Conservation (phyloP, 495 filamentous ascomycete genomes). For the Amniculicola lignicola region DNA sequence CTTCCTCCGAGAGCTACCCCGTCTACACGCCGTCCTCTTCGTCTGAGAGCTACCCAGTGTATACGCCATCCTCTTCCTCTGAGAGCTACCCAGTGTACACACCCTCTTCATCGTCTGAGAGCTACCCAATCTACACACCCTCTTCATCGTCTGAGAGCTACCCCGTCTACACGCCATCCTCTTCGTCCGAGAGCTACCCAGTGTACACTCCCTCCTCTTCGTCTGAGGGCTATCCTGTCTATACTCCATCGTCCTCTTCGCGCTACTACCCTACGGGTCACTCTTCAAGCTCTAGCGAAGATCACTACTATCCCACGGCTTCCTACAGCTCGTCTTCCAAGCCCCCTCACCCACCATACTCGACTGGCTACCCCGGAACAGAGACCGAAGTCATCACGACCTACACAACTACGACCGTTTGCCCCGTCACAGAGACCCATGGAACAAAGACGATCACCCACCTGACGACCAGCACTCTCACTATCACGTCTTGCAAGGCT, state of each 20-base stretch:
- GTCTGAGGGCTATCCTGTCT: background rate
- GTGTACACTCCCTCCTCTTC: background rate
- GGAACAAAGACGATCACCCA: constrained; percentile 27
- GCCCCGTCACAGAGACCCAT: constrained; percentile 33
- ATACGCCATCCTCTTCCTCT: background rate
- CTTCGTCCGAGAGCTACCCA: constrained; percentile 1
- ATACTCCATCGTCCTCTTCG: background rate
- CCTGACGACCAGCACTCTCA: constrained; percentile 32
- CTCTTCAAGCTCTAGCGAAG: background rate
- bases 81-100: too few relatives aligned
- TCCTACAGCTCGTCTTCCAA: background rate
- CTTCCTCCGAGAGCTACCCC: constrained; percentile 1
- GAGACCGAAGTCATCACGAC: constrained; percentile 33
- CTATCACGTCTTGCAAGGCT: constrained; percentile 35
- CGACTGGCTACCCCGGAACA: constrained; percentile 15
- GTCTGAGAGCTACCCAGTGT: too few relatives aligned
- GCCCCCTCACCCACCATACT: constrained; percentile 12
- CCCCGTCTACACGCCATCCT: background rate
- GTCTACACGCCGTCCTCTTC: background rate
- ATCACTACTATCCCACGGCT: background rate
- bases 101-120: too few relatives aligned
- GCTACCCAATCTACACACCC: background rate
- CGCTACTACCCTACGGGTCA: background rate
- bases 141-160: constrained; percentile 2
- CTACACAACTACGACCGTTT: constrained; percentile 36